Conservation (phyloP, 345 rosid genomes). For the Firmiana major region DNA sequence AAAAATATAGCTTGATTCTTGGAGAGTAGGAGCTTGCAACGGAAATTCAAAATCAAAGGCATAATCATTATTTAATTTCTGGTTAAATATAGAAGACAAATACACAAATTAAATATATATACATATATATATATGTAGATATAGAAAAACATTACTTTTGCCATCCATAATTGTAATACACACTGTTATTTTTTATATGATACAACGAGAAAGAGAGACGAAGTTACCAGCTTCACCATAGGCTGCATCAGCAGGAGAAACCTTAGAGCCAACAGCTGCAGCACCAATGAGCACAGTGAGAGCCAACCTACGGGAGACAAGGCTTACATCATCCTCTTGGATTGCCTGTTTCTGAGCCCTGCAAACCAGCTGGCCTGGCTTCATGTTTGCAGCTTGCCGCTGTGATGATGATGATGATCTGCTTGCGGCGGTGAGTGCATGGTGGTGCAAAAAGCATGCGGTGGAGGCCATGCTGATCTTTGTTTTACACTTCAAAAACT, state of each 20-base stretch:
- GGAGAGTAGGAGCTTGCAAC: background rate
- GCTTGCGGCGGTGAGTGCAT: constrained; percentile 43
- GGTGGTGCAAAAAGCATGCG: constrained; percentile 66
- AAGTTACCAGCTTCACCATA: constrained; percentile 85
- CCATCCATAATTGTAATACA: background rate
- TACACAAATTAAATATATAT: background rate
- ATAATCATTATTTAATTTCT: background rate
- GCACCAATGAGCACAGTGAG: constrained; percentile 76
- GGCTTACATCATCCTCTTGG: constrained; percentile 31
- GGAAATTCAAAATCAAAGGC: too few relatives aligned
- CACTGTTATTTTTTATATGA: background rate
- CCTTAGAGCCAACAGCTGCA: constrained; percentile 77
- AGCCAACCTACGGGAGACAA: constrained; percentile 73
- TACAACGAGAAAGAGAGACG: background rate
- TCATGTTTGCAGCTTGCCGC: constrained; percentile 35
- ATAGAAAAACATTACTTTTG: background rate
- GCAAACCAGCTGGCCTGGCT: constrained; percentile 57
- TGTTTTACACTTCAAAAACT: background rate
- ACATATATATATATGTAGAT: background rate
- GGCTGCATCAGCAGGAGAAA: constrained; percentile 92
- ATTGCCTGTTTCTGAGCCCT: constrained; percentile 58
- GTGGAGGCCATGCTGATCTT: constrained; percentile 54
- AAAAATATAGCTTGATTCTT: background rate
- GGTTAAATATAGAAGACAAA: background rate
- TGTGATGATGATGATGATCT: constrained; percentile 40